A percentile compares a stretch with the other conserved stretches of the same genome.
These are phyloP conservation scores for Vigna angularis DNA, from an alignment of 306 rosid species.

Conservation along the genomic window DNA sequence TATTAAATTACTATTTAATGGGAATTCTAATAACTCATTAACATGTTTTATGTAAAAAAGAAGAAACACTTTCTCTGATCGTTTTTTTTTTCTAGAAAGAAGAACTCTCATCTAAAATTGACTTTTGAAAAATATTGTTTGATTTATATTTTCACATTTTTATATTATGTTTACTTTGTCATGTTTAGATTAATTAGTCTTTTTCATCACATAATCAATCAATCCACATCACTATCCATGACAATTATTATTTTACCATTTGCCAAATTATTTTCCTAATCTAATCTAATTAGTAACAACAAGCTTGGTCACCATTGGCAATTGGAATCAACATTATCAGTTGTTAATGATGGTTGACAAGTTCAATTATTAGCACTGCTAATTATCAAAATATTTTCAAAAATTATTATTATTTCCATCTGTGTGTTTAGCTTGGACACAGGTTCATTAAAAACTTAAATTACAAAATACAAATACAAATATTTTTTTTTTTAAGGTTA, in stretches of 20 bases:
- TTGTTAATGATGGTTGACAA: constrained; percentile 1
- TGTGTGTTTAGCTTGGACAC: neutral
- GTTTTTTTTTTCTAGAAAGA: neutral
- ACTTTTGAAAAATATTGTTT: neutral
- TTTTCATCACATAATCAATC: neutral
- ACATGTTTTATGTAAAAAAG: no score
- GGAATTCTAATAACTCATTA: no score
- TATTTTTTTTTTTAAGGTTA: neutral
- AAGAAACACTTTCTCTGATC: neutral
- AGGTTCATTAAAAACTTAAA: neutral
- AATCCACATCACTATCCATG: neutral
- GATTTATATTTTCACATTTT: neutral
- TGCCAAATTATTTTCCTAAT: neutral
- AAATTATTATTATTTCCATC: neutral
- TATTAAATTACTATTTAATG: no score
- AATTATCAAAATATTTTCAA: neutral
- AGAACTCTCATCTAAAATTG: neutral
- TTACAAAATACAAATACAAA: no score
- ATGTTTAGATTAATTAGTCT: neutral
- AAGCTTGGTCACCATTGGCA: neutral
- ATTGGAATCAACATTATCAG: neutral
- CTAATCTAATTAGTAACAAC: neutral
- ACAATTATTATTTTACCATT: neutral
- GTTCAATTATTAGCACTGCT: neutral
- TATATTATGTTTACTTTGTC: neutral